Evolutionary conservation across 2,329 filamentous ascomycete species (phyloP).

Genomic region (Catunica adiposa): DNA sequence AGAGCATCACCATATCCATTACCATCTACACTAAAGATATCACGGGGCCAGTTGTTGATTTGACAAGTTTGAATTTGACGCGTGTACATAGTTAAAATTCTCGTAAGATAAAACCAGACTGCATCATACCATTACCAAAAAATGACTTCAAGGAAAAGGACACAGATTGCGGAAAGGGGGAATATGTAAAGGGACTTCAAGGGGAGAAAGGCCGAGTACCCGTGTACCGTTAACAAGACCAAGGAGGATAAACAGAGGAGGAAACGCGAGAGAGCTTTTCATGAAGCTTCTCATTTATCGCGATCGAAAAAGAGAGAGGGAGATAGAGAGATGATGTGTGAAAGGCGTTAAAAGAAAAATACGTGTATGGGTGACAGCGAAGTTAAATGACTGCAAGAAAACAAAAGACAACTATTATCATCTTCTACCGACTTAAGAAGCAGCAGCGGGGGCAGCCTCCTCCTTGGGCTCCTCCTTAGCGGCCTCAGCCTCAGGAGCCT

Average conservation of each 20-base stretch:
- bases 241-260: background rate
- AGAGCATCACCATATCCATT: background rate
- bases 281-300: no score
- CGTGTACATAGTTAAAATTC: background rate
- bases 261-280: background rate
- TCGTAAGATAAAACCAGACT: background rate
- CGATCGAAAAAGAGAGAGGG: background rate
- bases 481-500: conserved; percentile 33
- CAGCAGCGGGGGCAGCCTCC: conserved; percentile 26
- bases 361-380: background rate
- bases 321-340: conserved; percentile 7
- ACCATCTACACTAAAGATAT: background rate
- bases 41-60: background rate
- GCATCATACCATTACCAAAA: conserved; percentile 4
- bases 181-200: background rate
- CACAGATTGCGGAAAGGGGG: conserved; percentile 2
- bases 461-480: conserved; percentile 30
- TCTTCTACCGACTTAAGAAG: conserved; percentile 10
- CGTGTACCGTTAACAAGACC: background rate
- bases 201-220: no score
- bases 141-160: conserved; percentile 1
- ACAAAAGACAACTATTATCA: conserved; percentile 11
- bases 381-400: conserved; percentile 6
- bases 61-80: conserved; percentile 13
- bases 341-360: background rate